A percentile compares a stretch with the other conserved stretches of the same genome.
Conservation (phyloP, 2,329 filamentous ascomycete species). For the Trichoderma harzianum region DNA sequence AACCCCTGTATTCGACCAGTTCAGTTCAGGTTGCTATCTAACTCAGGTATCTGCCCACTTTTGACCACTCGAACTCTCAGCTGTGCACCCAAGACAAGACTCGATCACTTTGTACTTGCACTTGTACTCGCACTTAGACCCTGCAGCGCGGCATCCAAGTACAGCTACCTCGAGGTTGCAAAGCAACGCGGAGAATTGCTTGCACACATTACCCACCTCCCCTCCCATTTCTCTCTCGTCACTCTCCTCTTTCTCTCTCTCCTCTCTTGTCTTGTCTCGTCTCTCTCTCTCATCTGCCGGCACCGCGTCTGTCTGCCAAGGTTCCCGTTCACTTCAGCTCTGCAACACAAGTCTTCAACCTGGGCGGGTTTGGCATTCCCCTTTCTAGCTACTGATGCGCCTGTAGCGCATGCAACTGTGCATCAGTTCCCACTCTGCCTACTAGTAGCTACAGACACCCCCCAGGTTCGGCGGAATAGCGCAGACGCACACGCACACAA, state of each 20-base stretch:
- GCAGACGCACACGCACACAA: slow-evolving; percentile 9
- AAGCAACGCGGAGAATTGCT: neutral
- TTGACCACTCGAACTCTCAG: neutral
- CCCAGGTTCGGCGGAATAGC: slow-evolving; percentile 15
- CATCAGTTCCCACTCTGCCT: slow-evolving; percentile 4
- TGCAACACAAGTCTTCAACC: neutral
- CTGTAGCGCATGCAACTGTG: slow-evolving; percentile 17
- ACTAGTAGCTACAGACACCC: slow-evolving; percentile 8
- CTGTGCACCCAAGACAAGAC: neutral
- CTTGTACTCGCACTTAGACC: neutral
- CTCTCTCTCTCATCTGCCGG: neutral
- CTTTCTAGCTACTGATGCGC: slow-evolving; percentile 15
- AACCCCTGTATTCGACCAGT: neutral
- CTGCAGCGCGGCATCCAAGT: neutral
- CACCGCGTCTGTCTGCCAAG: neutral
- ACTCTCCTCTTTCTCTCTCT: neutral
- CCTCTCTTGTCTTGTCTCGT: neutral
- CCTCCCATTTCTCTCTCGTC: neutral
- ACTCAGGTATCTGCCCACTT: neutral
- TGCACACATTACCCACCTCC: neutral
- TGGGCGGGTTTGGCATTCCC: slow-evolving; percentile 5
- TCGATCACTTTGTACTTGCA: neutral
- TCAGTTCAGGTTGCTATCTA: neutral
- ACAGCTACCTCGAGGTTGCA: neutral
- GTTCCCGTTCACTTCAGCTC: neutral